Conservation (phyloP, 2,329 filamentous ascomycete genomes). For the Aspergillus sp. region DNA sequence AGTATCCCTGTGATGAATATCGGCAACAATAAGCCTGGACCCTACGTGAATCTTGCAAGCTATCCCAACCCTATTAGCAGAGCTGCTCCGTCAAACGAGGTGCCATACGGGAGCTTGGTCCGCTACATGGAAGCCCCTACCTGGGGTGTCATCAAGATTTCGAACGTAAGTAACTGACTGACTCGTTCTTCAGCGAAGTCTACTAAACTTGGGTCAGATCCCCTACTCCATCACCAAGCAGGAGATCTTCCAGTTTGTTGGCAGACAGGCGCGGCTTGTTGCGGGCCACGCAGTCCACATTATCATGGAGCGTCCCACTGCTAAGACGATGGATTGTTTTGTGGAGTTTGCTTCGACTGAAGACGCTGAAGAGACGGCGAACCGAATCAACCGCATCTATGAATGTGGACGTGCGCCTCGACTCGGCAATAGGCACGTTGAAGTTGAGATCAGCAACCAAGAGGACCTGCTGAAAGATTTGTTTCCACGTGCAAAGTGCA, state of each 20-base stretch:
- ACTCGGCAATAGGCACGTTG: conserved; percentile 52
- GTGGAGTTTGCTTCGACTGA: conserved; percentile 46
- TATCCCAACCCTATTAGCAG: conserved; percentile 16
- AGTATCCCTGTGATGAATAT: neutral
- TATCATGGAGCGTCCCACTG: conserved; percentile 60
- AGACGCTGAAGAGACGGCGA: conserved; percentile 44
- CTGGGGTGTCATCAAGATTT: conserved; percentile 39
- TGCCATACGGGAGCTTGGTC: conserved; percentile 33
- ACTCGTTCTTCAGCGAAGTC: neutral
- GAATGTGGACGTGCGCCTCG: conserved; percentile 43
- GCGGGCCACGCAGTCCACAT: conserved; percentile 55
- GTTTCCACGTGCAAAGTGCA: conserved; percentile 55
- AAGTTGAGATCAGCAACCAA: conserved; percentile 50
- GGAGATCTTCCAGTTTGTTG: conserved; percentile 52
- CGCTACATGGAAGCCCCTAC: conserved; percentile 22
- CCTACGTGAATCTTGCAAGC: neutral
- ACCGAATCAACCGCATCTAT: conserved; percentile 39
- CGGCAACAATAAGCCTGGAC: neutral
- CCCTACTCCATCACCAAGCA: conserved; percentile 54
- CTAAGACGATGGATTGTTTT: conserved; percentile 58
- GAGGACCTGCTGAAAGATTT: conserved; percentile 53
- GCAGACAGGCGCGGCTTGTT: conserved; percentile 45
- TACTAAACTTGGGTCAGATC: conserved; percentile 39
- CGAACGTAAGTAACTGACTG: conserved; percentile 34
- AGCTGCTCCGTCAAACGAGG: conserved; percentile 21